phyloP scores from a whole-genome alignment of 2,329 filamentous ascomycete species.

The Stagonosporopsis chrysanthemi region DNA sequence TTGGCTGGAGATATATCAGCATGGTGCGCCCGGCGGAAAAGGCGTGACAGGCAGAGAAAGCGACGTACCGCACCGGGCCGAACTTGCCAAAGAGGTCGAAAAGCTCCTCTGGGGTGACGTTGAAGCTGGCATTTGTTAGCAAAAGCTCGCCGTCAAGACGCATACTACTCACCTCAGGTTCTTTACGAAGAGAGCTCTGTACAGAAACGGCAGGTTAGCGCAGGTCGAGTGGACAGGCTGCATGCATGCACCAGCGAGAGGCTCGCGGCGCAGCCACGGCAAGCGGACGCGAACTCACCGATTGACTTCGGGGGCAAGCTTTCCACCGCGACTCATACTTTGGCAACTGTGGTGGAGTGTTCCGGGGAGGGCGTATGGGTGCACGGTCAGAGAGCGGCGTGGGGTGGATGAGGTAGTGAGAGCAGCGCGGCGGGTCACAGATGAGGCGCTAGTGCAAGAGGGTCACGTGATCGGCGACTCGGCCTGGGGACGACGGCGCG shows the following conservation, averaged over 20 bases:
- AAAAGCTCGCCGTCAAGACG: slow-evolving; percentile 5
- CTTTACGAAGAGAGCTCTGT: slow-evolving; percentile 99
- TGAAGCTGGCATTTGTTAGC: slow-evolving; percentile 72
- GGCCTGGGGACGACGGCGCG: neutral
- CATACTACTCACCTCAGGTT: slow-evolving; percentile 82
- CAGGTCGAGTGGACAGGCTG: slow-evolving; percentile 38
- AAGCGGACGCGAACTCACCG: slow-evolving; percentile 67
- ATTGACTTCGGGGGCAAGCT: slow-evolving; percentile 99
- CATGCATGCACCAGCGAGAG: slow-evolving; percentile 26
- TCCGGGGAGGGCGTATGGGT: slow-evolving; percentile 32
- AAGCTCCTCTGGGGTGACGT: slow-evolving; percentile 96
- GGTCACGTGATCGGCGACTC: slow-evolving; percentile 12
- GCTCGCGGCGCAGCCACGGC: slow-evolving; percentile 24
- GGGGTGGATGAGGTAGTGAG: slow-evolving; percentile 17
- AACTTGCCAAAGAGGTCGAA: slow-evolving; percentile 99
- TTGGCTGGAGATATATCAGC: slow-evolving; percentile 69
- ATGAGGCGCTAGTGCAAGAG: slow-evolving; percentile 15
- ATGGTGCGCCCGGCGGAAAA: slow-evolving; percentile 11
- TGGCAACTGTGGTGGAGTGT: slow-evolving; percentile 37
- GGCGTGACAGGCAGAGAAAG: slow-evolving; percentile 20
- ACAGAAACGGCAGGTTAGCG: slow-evolving; percentile 37
- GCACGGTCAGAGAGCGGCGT: slow-evolving; percentile 21
- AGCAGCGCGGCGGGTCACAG: slow-evolving; percentile 17
- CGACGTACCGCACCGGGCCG: slow-evolving; percentile 84
- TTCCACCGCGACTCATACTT: slow-evolving; percentile 96